Base-by-base conservation (phyloP, 1,139 yeast genomes). In the Nadsonia commutata region DNA sequence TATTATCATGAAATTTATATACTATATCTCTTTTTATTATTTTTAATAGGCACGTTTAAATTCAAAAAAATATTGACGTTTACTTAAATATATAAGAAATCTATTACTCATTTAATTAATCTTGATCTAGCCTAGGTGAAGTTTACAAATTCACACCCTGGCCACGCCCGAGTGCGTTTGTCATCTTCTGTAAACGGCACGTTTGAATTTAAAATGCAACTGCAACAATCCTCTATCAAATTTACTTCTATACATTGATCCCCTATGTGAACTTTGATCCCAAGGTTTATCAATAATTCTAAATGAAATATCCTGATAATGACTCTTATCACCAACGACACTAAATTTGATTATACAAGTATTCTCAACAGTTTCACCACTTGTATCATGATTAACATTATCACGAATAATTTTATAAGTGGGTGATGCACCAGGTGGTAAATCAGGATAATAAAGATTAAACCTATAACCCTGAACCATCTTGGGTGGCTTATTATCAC, bases 401-500 rank as follows among this genome's bases (percentile, higher is more conserved):
- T 50, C 54, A 23, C 54, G 51, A 21, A 58, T 51, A 11, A 64
- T 50, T 39, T 53, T 52, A 49, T 58, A 64, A 13, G 59, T 54
- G 1, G 68, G 68, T 1, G 58, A 53, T 18, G 48, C 49, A 4
- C 58, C 41, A 17, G 52, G 54, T 6, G 49, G 45, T 22, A 64
- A 46, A 18, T 56, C 57, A 0, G 67, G 68, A 42, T 63, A 64
- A 42, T 52, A 60, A 2, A 64, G 52, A 42, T 62, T 61, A 51
- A 64, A 64, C 40, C 53, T 52, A 49, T 64, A 64, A 3, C 68
- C 68, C 45, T 58, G 62, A n/a, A 63, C 63, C 2, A 54, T 50
- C 39, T 62, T 63, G 1, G 68, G 67, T 3, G 68, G 67, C 13
- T 64, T 65, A 41, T 60, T 55, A 16, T 63, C 61, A 11, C 52